Evolutionary conservation across 331 rosid species (phyloP).

Genomic region (Saraca asoca): DNA sequence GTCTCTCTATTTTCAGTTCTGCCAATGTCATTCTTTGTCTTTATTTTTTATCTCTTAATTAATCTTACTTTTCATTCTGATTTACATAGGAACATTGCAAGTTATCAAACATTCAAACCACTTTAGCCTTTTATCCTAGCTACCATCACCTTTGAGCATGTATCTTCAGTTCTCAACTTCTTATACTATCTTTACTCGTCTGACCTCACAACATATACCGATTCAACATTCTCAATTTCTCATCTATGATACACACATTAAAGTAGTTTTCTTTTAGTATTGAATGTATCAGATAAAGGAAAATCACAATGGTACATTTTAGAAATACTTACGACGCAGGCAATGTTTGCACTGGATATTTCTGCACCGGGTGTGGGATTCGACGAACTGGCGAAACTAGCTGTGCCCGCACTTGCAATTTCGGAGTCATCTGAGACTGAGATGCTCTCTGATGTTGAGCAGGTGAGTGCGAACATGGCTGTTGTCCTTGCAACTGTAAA

Average conservation of each 20-base stretch:
- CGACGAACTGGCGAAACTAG: conserved; percentile 38
- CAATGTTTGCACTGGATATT: conserved; percentile 39
- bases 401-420: conserved; percentile 22
- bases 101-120: background rate
- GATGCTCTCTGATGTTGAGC: conserved; percentile 24
- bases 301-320: background rate
- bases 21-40: background rate
- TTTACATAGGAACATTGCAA: too few species aligned
- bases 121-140: background rate
- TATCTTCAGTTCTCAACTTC: too few species aligned
- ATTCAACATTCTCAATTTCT: too few species aligned
- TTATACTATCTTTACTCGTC: too few species aligned
- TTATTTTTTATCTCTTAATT: background rate
- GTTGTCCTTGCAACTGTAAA: conserved; percentile 28
- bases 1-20: background rate
- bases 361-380: conserved; percentile 50
- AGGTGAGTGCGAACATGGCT: conserved; percentile 31
- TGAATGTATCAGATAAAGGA: background rate
- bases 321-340: conserved; percentile 46
- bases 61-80: background rate
- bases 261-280: too few species aligned
- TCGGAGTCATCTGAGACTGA: conserved; percentile 24
- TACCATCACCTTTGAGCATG: too few species aligned
- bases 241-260: too few species aligned
- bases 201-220: too few species aligned